These are phyloP conservation scores for Coniochaeta ligniaria DNA, from an alignment of 2,329 filamentous ascomycete genomes.

Conservation along the genomic window DNA sequence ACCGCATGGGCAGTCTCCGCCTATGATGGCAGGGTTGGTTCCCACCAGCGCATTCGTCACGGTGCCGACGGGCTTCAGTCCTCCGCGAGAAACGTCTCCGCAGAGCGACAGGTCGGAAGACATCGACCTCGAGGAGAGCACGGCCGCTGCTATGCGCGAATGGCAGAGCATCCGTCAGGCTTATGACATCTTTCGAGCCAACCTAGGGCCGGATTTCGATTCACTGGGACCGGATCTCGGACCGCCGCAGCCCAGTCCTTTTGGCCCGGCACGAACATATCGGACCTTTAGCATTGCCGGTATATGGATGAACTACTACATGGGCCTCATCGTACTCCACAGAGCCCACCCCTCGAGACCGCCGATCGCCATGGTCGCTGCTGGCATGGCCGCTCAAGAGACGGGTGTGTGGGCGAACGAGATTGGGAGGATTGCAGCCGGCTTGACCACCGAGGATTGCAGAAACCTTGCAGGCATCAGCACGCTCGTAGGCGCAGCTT, in stretches of 20 bases:
- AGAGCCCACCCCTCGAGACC: constrained; percentile 86
- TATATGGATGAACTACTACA: constrained; percentile 82
- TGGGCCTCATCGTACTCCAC: constrained; percentile 75
- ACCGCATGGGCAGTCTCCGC: constrained; percentile 28
- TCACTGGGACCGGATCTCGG: constrained; percentile 63
- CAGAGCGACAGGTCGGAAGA: constrained; percentile 39
- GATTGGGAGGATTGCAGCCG: constrained; percentile 75
- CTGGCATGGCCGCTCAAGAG: constrained; percentile 65
- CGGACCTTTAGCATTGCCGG: constrained; percentile 81
- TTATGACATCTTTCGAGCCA: constrained; percentile 58
- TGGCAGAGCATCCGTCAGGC: constrained; percentile 70
- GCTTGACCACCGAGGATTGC: constrained; percentile 52
- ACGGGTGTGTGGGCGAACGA: constrained; percentile 66
- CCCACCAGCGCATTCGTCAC: constrained; percentile 42
- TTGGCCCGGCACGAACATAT: constrained; percentile 75
- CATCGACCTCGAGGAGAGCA: constrained; percentile 54
- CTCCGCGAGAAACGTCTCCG: constrained; percentile 34
- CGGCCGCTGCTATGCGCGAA: constrained; percentile 64
- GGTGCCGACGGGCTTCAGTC: constrained; percentile 47
- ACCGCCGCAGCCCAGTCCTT: constrained; percentile 61
- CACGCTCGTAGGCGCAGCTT: constrained; percentile 69
- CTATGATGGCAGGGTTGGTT: constrained; percentile 48
- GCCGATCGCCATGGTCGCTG: constrained; percentile 80
- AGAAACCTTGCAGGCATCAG: constrained; percentile 53
- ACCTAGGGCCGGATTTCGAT: constrained; percentile 69